A percentile compares a stretch with the other conserved stretches of the same genome.
phyloP scores from a whole-genome alignment of 164 flowering plant species.

The Berberis thunbergii region DNA sequence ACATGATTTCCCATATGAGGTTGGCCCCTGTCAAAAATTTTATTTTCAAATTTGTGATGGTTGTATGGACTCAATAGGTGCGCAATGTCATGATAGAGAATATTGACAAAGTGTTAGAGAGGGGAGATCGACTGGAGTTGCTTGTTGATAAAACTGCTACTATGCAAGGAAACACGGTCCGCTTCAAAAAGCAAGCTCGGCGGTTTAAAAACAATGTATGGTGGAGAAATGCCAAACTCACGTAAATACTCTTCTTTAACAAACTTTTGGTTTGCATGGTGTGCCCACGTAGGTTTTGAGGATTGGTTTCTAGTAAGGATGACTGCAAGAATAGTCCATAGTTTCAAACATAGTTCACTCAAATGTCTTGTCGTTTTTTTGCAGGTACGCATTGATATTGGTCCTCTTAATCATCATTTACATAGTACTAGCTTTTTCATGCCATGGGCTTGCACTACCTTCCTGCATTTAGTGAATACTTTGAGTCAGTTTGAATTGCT shows the following conservation, averaged over 20 bases:
- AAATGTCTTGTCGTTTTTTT: not conserved
- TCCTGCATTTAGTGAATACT: slow-evolving; percentile 27
- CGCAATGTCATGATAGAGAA: slow-evolving; percentile 76
- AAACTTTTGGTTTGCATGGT: not conserved
- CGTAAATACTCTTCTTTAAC: slow-evolving; percentile 33
- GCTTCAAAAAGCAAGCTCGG: slow-evolving; percentile 69
- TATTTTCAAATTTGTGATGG: not conserved
- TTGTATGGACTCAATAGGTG: slow-evolving; percentile 37
- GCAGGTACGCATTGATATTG: slow-evolving; percentile 37
- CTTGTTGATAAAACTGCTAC: slow-evolving; percentile 64
- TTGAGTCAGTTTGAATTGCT: not conserved
- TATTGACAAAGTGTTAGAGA: slow-evolving; percentile 77
- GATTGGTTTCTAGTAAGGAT: not conserved
- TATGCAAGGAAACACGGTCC: slow-evolving; percentile 68
- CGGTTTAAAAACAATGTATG: slow-evolving; percentile 52
- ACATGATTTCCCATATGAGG: too few species aligned
- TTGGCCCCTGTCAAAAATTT: not conserved
- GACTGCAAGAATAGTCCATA: not conserved
- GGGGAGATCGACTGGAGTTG: slow-evolving; percentile 78
- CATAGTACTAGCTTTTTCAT: slow-evolving; percentile 32
- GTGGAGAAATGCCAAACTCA: slow-evolving; percentile 81
- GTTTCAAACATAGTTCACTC: not conserved
- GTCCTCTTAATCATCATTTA: slow-evolving; percentile 33
- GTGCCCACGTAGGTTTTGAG: not conserved
- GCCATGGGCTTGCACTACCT: slow-evolving; percentile 37